Percentiles rank a stretch among this genome's conserved stretches.
Conservation (phyloP, 1,284 basidiomycete genomes). For the Leucoagaricus sp. region DNA sequence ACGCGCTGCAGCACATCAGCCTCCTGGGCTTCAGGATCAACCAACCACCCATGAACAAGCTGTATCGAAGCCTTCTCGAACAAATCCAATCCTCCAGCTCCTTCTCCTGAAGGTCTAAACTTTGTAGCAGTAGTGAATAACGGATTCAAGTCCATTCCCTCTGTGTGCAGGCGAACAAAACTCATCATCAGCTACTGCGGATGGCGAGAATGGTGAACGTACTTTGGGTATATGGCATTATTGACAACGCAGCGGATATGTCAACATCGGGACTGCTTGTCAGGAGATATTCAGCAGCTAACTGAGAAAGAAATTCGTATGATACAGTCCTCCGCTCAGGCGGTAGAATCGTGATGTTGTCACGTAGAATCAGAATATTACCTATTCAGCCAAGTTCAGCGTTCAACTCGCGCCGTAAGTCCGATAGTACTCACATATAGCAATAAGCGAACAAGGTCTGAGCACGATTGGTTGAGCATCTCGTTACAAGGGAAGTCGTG, state of each 20-base stretch:
- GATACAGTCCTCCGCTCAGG: constrained; percentile 68
- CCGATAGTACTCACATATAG: constrained; percentile 67
- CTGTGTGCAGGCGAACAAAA: constrained; percentile 35
- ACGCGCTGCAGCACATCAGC: constrained; percentile 52
- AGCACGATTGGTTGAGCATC: neutral
- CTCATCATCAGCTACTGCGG: neutral
- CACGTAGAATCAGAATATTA: constrained; percentile 83
- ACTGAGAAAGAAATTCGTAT: constrained; percentile 80
- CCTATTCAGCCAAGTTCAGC: constrained; percentile 44
- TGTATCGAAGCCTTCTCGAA: constrained; percentile 82
- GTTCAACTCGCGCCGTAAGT: too few species aligned
- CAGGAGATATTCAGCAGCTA: constrained; percentile 84
- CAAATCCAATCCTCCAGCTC: constrained; percentile 70
- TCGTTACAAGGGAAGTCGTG: neutral
- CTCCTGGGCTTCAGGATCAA: constrained; percentile 71
- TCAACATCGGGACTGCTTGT: constrained; percentile 59
- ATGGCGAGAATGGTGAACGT: constrained; percentile 27
- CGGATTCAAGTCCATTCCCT: constrained; percentile 87
- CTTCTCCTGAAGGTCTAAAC: constrained; percentile 62
- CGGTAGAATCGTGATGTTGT: constrained; percentile 72
- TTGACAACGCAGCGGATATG: constrained; percentile 76
- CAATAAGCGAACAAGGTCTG: constrained; percentile 89
- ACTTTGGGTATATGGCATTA: constrained; percentile 85
- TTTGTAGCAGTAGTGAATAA: constrained; percentile 68
- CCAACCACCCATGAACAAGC: constrained; percentile 92